Percentiles rank a stretch among this genome's conserved stretches.
Conservation (phyloP, 2,329 filamentous ascomycete species). For the Pochonia chlamydosporia region DNA sequence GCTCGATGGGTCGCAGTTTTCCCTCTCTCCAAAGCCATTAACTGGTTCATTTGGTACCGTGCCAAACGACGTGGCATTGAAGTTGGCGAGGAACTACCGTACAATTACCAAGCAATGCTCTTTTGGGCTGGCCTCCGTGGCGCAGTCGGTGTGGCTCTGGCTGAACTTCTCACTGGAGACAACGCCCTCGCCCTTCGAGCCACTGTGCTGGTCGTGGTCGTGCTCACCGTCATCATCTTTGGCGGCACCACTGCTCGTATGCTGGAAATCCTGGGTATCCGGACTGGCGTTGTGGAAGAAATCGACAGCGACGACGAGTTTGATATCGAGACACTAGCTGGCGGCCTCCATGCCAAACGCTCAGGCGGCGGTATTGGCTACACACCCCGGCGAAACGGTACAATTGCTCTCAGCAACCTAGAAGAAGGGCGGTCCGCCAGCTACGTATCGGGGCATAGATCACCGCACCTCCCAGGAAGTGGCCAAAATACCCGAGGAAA, state of each 20-base stretch:
- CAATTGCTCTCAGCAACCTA: slow-evolving; percentile 52
- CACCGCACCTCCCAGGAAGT: slow-evolving; percentile 33
- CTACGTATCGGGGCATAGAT: slow-evolving; percentile 50
- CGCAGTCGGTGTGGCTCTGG: slow-evolving; percentile 90
- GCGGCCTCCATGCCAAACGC: slow-evolving; percentile 74
- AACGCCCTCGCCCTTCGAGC: slow-evolving; percentile 81
- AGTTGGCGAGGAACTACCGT: slow-evolving; percentile 80
- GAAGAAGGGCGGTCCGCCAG: slow-evolving; percentile 31
- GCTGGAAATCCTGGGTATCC: slow-evolving; percentile 95
- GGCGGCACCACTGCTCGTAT: slow-evolving; percentile 95
- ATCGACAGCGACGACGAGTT: slow-evolving; percentile 98
- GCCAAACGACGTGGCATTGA: slow-evolving; percentile 69
- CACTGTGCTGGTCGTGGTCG: slow-evolving; percentile 95
- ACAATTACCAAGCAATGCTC: slow-evolving; percentile 98
- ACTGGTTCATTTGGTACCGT: slow-evolving; percentile 85
- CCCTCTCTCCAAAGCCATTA: slow-evolving; percentile 82
- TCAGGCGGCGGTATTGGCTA: slow-evolving; percentile 73
- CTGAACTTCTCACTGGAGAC: slow-evolving; percentile 76
- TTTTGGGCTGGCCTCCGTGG: slow-evolving; percentile 97
- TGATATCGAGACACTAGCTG: slow-evolving; percentile 76
- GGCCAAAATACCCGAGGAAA: slow-evolving; percentile 41
- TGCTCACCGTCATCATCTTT: slow-evolving; percentile 97
- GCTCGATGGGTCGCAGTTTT: slow-evolving; percentile 94
- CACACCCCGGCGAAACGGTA: slow-evolving; percentile 60
- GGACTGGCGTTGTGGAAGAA: slow-evolving; percentile 93